Base-by-base conservation (phyloP, 345 rosid species). In the Theobroma cacao region DNA sequence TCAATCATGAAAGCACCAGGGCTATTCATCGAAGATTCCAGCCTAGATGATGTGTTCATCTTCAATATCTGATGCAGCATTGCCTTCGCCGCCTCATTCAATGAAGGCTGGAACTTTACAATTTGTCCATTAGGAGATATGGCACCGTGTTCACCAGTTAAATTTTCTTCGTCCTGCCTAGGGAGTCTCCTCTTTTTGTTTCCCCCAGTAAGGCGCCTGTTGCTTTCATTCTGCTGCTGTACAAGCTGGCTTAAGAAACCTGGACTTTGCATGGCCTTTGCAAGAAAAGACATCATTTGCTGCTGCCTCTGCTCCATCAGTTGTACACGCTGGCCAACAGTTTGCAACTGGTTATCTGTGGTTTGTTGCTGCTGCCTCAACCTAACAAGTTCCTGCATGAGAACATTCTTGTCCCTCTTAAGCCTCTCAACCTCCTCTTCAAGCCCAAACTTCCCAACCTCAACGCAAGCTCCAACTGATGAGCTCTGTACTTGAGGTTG, bases 301-400 rank as follows among this genome's bases (percentile, higher is more conserved):
- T 91, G 97, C 84, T 94, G 98, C 71, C 98, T 86, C 80, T 94
- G 98, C 87, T 94, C 98, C 98, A 94, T 94, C 30, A 85, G 93
- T 72, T 92, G 95, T 69, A 92, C 95, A 78, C 93, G 91, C 79
- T 92, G 93, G 61, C 90, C 93, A 74, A 90, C 91, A 24, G 86
- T 80, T 77, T 92, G 92, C 86, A 94, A 81, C 80, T 94, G 94
- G 78, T 79, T 69, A 72, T 94, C 98, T 0, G 97, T 94, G 36
- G 89, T 26, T 85, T 94, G 97, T 78, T 92, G 98, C 76, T 91
- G 97, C 78, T 94, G 97, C 79, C 98, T 92, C 83, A 94, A 81
- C 89, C 97, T 85, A 72, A 94, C 94, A 61, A 94, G 95, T 78
- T 94, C 97, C 85, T 91, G 97, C 98, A 90, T 92, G 38, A 94